Evolutionary conservation across 2,329 filamentous ascomycete genomes (phyloP).

Genomic region (Neonectria hederae): DNA sequence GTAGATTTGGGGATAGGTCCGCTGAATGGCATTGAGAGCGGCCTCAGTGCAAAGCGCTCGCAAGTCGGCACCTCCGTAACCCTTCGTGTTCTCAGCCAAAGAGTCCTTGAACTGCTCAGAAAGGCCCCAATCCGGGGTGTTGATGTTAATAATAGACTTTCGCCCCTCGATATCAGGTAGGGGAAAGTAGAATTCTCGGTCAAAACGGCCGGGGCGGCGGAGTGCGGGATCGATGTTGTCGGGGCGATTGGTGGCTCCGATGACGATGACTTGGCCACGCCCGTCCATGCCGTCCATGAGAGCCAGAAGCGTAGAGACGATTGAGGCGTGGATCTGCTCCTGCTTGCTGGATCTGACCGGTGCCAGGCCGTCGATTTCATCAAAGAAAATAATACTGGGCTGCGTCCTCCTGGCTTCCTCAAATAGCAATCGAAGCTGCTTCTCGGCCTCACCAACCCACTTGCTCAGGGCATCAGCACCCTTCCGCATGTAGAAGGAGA

Average conservation of each 20-base stretch:
- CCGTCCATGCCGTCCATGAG: constrained; percentile 99
- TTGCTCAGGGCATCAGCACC: constrained; percentile 97
- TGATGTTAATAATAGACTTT: constrained; percentile 90
- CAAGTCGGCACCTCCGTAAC: constrained; percentile 95
- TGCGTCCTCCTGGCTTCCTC: constrained; percentile 96
- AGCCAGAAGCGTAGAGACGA: constrained; percentile 92
- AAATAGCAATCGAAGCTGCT: constrained; percentile 91
- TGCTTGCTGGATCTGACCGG: constrained; percentile 97
- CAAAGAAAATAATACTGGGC: constrained; percentile 99
- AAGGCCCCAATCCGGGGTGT: constrained; percentile 93
- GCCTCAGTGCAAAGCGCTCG: constrained; percentile 95
- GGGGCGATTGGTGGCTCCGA: constrained; percentile 96
- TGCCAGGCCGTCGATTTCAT: constrained; percentile 96
- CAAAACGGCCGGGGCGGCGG: constrained; percentile 91
- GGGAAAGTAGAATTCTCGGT: constrained; percentile 98
- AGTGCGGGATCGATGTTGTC: constrained; percentile 98
- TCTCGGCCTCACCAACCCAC: constrained; percentile 98
- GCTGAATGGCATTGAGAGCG: constrained; percentile 92
- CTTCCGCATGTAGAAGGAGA: constrained; percentile 99
- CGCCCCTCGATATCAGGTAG: constrained; percentile 83
- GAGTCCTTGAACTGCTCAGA: constrained; percentile 81
- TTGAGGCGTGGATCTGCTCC: constrained; percentile 98
- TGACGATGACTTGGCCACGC: constrained; percentile 97
- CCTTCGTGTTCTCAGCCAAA: constrained; percentile 89
- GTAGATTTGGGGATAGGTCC: constrained; percentile 97